Conservation (phyloP, 202 grass and related monocot species). For the Bolboschoenoplectus hybrid region DNA sequence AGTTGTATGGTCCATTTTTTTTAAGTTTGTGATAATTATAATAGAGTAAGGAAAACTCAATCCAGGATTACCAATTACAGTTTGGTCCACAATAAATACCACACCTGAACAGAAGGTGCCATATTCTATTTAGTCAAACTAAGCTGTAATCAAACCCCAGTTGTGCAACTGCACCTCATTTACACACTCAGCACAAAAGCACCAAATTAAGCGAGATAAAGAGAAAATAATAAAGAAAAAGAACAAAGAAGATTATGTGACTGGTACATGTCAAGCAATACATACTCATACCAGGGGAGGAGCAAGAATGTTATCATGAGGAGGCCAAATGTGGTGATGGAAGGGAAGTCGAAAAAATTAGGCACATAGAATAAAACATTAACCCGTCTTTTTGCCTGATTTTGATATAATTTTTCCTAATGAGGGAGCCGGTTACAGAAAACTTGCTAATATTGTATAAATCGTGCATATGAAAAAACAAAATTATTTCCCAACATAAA, state of each 20-base stretch:
- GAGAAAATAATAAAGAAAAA: not conserved
- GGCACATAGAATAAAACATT: not conserved
- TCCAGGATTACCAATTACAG: not conserved
- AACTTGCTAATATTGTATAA: not conserved
- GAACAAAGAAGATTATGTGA: not conserved
- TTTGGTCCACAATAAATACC: not conserved
- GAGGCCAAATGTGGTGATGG: not conserved
- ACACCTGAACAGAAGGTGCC: not conserved
- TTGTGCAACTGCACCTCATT: conserved; percentile 6
- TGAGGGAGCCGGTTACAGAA: conserved; percentile 5
- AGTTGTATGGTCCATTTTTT: not conserved
- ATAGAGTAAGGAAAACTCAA: conserved; percentile 6
- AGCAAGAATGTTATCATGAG: not conserved
- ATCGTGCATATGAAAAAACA: not conserved
- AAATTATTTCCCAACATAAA: not conserved
- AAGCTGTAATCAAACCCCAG: conserved; percentile 1
- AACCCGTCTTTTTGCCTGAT: not conserved
- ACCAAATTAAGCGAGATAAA: conserved; percentile 7
- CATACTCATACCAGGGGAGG: not conserved
- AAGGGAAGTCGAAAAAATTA: not conserved
- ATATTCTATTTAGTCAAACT: not conserved
- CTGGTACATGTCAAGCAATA: not conserved
- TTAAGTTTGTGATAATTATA: not conserved
- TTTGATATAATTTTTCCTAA: not conserved
- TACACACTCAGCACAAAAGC: not conserved